Percentiles rank a stretch among this genome's conserved stretches.
Evolutionary conservation across 2,329 filamentous ascomycete genomes (phyloP).

Genomic region (Talaromyces sp.): DNA sequence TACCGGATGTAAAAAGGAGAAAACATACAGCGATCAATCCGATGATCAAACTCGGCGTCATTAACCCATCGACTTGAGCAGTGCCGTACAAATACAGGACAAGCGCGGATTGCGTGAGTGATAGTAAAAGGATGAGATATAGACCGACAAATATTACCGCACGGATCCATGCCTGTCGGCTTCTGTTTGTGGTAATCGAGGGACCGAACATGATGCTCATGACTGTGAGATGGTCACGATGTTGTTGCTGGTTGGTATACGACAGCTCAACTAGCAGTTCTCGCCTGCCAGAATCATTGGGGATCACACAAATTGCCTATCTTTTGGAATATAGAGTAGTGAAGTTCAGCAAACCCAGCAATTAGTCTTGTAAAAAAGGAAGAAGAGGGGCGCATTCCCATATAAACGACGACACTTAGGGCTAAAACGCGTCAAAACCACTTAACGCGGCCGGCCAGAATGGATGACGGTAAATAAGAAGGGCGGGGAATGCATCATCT

Average conservation of each 20-base stretch:
- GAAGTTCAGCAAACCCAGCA: not conserved
- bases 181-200: not conserved
- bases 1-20: not conserved
- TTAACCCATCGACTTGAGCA: constrained; percentile 37
- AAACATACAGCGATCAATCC: constrained; percentile 33
- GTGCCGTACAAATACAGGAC: constrained; percentile 36
- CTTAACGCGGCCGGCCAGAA: constrained; percentile 7
- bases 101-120: constrained; percentile 34
- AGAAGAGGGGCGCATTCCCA: not conserved
- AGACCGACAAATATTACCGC: constrained; percentile 36
- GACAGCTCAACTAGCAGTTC: not conserved
- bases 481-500: constrained; percentile 22
- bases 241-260: not conserved
- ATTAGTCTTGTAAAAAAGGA: not conserved
- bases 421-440: constrained; percentile 17
- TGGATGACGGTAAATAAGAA: constrained; percentile 1
- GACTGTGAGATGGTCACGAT: not conserved
- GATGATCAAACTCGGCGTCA: constrained; percentile 36
- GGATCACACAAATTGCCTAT: not conserved
- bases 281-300: not conserved
- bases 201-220: constrained; percentile 9
- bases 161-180: constrained; percentile 30
- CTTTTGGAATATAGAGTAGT: not conserved
- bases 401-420: constrained; percentile 20
- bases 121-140: constrained; percentile 35